These are phyloP conservation scores for Elaeagnus macrophylla DNA, from an alignment of 306 rosid genomes.

Conservation along the genomic window DNA sequence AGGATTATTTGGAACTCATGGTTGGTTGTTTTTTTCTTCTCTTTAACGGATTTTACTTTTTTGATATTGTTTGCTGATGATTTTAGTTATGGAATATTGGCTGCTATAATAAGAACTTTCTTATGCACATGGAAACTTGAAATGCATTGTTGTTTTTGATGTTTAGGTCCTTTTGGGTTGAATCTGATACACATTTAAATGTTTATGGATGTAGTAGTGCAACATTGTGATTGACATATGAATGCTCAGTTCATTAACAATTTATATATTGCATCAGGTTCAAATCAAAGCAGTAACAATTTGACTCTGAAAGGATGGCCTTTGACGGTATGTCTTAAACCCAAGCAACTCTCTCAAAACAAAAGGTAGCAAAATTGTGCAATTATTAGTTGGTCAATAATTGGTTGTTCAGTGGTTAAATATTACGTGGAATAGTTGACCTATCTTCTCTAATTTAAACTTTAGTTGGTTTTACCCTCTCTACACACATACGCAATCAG, in stretches of 20 bases:
- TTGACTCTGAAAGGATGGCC: slow-evolving; percentile 74
- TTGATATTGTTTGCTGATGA: not conserved
- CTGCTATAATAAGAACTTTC: no score
- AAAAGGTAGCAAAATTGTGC: no score
- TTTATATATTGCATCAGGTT: slow-evolving; percentile 33
- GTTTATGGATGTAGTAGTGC: not conserved
- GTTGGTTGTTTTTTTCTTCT: slow-evolving; percentile 11
- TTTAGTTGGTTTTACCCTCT: no score
- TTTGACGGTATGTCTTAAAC: slow-evolving; percentile 31
- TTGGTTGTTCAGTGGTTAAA: no score
- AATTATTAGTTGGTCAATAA: no score
- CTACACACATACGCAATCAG: no score
- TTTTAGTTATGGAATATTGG: not conserved
- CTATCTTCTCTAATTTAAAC: no score
- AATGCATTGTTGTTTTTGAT: no score
- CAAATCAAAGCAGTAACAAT: slow-evolving; percentile 47
- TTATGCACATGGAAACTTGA: no score
- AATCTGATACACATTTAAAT: not conserved
- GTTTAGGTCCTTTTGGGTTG: not conserved
- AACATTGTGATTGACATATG: slow-evolving; percentile 1
- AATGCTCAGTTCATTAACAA: slow-evolving; percentile 10
- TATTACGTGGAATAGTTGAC: no score
- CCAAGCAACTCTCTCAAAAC: no score
- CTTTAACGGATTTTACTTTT: not conserved
- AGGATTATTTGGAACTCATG: slow-evolving; percentile 37